Conservation (phyloP, 1,139 yeast species). For the Kodamaea ohmeri region DNA sequence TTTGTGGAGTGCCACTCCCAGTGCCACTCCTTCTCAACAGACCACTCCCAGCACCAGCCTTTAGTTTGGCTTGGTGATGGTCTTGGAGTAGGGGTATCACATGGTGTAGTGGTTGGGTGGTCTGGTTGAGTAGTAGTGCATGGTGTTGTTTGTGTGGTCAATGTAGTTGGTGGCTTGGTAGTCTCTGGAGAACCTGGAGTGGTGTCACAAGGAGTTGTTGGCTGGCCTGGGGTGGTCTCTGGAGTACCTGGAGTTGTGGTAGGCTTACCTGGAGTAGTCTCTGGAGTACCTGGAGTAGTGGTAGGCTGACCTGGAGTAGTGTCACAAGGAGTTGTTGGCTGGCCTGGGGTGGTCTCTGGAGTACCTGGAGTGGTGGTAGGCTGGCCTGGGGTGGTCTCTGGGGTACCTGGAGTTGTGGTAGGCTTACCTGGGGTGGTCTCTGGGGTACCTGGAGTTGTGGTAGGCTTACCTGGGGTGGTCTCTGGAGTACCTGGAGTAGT, state of each 20-base stretch:
- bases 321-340: background rate
- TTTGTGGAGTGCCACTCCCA: background rate
- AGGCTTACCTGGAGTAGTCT: background rate
- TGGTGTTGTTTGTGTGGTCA: slow-evolving; percentile 1
- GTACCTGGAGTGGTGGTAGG: slow-evolving; percentile 4
- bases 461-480: no score
- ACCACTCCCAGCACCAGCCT: slow-evolving; percentile 1
- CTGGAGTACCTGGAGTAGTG: background rate
- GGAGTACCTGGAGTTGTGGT: background rate
- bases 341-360: background rate
- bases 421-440: no score
- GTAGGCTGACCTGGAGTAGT: slow-evolving; percentile 4
- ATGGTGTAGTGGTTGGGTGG: slow-evolving; percentile 2
- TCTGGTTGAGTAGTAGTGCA: background rate
- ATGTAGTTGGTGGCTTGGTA: slow-evolving; percentile 3
- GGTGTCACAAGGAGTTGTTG: background rate
- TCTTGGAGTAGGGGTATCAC: background rate
- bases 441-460: no score
- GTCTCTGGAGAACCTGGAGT: slow-evolving; percentile 2
- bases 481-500: no score
- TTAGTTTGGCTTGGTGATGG: background rate
- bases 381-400: background rate
- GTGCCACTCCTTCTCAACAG: background rate
- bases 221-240: slow-evolving; percentile 2
- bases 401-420: slow-evolving; percentile 1